Conservation (phyloP, 805 yeast genomes). For the Saccharomycopsis fodiens region DNA sequence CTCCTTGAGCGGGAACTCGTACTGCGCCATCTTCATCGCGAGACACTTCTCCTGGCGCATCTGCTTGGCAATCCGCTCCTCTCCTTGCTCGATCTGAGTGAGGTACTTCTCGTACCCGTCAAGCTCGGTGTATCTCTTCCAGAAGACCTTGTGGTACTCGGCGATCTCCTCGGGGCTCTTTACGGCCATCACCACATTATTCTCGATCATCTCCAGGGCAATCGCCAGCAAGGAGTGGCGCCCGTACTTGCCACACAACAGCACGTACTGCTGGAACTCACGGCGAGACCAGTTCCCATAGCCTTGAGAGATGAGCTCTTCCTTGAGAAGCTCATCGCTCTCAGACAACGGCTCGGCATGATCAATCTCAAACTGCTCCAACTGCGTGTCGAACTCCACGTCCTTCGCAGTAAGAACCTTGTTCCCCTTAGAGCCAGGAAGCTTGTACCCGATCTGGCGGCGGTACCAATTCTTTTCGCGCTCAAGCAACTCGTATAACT, state of each 20-base stretch:
- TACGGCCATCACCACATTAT: conserved; percentile 24
- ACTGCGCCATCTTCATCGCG: conserved; percentile 63
- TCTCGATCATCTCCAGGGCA: conserved; percentile 66
- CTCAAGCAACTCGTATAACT: conserved; percentile 67
- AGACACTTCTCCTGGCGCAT: conserved; percentile 72
- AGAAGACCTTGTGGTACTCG: conserved; percentile 71
- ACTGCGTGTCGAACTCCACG: conserved; percentile 18
- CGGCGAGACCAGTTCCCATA: conserved; percentile 79
- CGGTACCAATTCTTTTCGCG: conserved; percentile 73
- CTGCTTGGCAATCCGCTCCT: conserved; percentile 62
- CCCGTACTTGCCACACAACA: conserved; percentile 70
- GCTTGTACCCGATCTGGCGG: conserved; percentile 56
- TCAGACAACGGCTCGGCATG: conserved; percentile 76
- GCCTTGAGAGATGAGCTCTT: conserved; percentile 55
- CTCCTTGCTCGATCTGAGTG: conserved; percentile 79
- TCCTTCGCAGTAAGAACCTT: conserved; percentile 6
- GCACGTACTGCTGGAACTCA: conserved; percentile 79
- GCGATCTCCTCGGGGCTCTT: conserved; percentile 75
- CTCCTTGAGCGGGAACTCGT: conserved; percentile 73
- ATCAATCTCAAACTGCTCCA: conserved; percentile 61
- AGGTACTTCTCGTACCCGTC: conserved; percentile 86
- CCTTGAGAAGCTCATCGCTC: conserved; percentile 64
- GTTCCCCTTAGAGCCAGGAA: conserved; percentile 31
- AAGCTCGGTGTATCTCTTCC: conserved; percentile 70
- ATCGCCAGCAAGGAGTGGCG: conserved; percentile 65